phyloP scores from a whole-genome alignment of 805 yeast species.

The Lipomyces japonicus region DNA sequence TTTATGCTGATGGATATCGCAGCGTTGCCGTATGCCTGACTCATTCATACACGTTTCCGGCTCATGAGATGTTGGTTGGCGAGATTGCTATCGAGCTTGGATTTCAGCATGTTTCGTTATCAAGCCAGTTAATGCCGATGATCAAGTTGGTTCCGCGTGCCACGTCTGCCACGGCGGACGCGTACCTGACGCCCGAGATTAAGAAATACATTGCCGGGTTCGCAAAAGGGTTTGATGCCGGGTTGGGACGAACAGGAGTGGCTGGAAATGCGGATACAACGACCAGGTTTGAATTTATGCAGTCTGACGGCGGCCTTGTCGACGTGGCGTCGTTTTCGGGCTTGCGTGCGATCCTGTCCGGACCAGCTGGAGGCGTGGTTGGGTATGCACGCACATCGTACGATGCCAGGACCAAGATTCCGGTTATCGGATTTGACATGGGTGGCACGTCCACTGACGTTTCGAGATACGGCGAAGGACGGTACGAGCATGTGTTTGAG shows the following conservation, averaged over 20 bases:
- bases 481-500: constrained; percentile 74
- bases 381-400: constrained; percentile 85
- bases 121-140: constrained; percentile 71
- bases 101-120: constrained; percentile 61
- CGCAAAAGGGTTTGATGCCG: constrained; percentile 56
- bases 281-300: constrained; percentile 78
- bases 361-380: constrained; percentile 98
- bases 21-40: constrained; percentile 69
- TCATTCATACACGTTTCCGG: constrained; percentile 70
- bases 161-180: constrained; percentile 75
- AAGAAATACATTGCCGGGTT: constrained; percentile 60
- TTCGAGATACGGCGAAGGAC: constrained; percentile 65
- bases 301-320: constrained; percentile 92
- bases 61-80: constrained; percentile 62
- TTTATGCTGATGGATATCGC: constrained; percentile 56
- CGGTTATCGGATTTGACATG: constrained; percentile 81
- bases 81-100: constrained; percentile 61
- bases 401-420: constrained; percentile 49
- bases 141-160: constrained; percentile 72
- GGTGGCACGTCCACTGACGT: constrained; percentile 91
- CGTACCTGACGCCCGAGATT: constrained; percentile 77
- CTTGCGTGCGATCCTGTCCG: constrained; percentile 79
- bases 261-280: constrained; percentile 29
- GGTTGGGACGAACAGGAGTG: constrained; percentile 38
- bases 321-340: constrained; percentile 84